Percentiles rank a stretch among this genome's conserved stretches.
Conservation (phyloP, 2,329 filamentous ascomycete genomes). For the Paracamarosporium sp. region DNA sequence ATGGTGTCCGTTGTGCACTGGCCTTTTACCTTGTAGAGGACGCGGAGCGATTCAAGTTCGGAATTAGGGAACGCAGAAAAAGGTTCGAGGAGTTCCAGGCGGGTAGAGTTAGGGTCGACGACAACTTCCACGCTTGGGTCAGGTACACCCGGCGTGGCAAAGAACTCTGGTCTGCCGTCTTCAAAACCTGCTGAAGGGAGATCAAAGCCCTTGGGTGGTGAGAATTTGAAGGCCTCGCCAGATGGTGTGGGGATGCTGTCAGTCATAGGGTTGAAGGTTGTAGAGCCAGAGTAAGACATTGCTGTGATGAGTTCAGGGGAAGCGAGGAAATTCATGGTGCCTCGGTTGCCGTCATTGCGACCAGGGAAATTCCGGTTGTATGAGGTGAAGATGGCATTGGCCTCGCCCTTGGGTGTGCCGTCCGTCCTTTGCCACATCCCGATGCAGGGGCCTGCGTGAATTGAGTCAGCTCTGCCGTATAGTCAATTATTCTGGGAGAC, state of each 20-base stretch:
- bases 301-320: conserved; percentile 97
- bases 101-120: conserved; percentile 85
- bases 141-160: conserved; percentile 74
- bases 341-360: conserved; percentile 94
- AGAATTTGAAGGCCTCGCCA: conserved; percentile 84
- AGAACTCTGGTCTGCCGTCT: conserved; percentile 75
- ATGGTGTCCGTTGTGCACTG: conserved; percentile 99
- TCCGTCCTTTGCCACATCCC: conserved; percentile 91
- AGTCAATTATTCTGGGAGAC: too few relatives aligned
- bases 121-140: conserved; percentile 74
- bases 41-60: conserved; percentile 78
- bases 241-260: conserved; percentile 82
- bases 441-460: conserved; percentile 72
- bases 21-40: conserved; percentile 94
- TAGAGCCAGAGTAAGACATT: conserved; percentile 89
- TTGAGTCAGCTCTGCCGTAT: not conserved
- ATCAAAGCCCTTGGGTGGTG: conserved; percentile 69
- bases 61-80: conserved; percentile 81
- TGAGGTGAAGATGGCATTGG: conserved; percentile 93
- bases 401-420: conserved; percentile 79
- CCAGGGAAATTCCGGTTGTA: conserved; percentile 99
- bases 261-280: conserved; percentile 94
- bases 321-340: conserved; percentile 98
- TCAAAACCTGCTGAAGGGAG: conserved; percentile 79
- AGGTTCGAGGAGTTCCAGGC: conserved; percentile 88